Evolutionary conservation across 2,329 filamentous ascomycete genomes (phyloP).

Genomic region (Paecilomyces sp.): DNA sequence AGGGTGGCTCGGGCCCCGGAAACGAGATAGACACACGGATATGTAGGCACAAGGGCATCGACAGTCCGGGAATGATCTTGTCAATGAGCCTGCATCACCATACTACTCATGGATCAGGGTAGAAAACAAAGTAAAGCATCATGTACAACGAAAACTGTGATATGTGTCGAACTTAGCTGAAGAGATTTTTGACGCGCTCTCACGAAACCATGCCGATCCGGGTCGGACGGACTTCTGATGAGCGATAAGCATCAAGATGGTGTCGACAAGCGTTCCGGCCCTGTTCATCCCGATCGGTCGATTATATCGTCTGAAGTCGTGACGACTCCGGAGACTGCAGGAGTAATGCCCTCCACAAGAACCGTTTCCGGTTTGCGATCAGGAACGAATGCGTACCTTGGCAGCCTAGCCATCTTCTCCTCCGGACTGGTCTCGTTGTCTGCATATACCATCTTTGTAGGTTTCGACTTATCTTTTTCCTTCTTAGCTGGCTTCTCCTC

Average conservation of each 20-base stretch:
- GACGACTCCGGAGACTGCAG: slow-evolving; percentile 24
- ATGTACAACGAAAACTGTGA: slow-evolving; percentile 22
- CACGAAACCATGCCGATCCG: neutral
- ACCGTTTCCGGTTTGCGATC: slow-evolving; percentile 31
- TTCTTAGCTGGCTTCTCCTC: slow-evolving; percentile 62
- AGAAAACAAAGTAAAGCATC: slow-evolving; percentile 17
- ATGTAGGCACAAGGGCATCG: neutral
- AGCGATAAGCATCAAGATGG: slow-evolving; percentile 2
- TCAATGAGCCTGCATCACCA: slow-evolving; percentile 14
- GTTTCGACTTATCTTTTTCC: slow-evolving; percentile 58
- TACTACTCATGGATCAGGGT: slow-evolving; percentile 29
- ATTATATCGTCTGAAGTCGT: slow-evolving; percentile 27
- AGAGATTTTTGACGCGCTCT: slow-evolving; percentile 15
- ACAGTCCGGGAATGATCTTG: slow-evolving; percentile 1
- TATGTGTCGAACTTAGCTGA: slow-evolving; percentile 33
- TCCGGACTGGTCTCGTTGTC: slow-evolving; percentile 76
- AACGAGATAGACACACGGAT: neutral
- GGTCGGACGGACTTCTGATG: neutral
- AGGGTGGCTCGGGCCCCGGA: neutral
- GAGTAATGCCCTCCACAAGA: slow-evolving; percentile 25
- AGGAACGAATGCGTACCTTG: slow-evolving; percentile 65
- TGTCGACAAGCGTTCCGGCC: neutral
- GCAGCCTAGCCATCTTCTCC: slow-evolving; percentile 76
- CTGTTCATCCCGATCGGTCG: slow-evolving; percentile 22
- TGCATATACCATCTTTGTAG: slow-evolving; percentile 67